Evolutionary conservation across 2,329 filamentous ascomycete species (phyloP).

Genomic region (Epichloe aotearoae): DNA sequence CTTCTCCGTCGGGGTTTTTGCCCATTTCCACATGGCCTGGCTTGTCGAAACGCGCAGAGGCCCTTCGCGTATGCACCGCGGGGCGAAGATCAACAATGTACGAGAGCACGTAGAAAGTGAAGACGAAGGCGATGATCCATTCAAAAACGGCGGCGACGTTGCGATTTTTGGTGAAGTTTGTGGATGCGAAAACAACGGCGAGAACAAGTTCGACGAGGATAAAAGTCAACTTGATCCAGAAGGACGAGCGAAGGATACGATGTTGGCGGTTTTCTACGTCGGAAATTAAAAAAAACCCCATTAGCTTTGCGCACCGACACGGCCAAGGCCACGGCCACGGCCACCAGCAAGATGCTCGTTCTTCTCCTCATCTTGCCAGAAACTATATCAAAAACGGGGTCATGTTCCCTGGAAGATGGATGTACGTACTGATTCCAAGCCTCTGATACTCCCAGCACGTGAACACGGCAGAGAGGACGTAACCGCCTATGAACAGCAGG

Average conservation of each 20-base stretch:
- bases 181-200: constrained; percentile 57
- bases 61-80: constrained; percentile 46
- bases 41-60: constrained; percentile 17
- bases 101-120: constrained; percentile 75
- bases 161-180: constrained; percentile 32
- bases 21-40: constrained; percentile 13
- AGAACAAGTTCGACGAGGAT: constrained; percentile 68
- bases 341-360: too few relatives aligned
- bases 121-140: constrained; percentile 67
- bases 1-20: neutral
- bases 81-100: constrained; percentile 83
- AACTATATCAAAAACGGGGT: too few relatives aligned
- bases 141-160: constrained; percentile 70
- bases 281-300: accelerated
- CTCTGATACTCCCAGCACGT: constrained; percentile 85
- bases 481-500: constrained; percentile 71
- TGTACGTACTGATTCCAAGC: constrained; percentile 52
- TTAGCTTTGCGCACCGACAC: neutral
- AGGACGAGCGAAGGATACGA: constrained; percentile 60
- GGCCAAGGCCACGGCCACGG: too few relatives aligned
- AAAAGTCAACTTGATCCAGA: constrained; percentile 79
- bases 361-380: too few relatives aligned
- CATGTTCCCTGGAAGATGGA: neutral
- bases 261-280: constrained; percentile 55
- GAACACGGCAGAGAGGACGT: constrained; percentile 73